These are phyloP conservation scores for Styphnolobium japonicum DNA, from an alignment of 306 rosid species.

Conservation along the genomic window DNA sequence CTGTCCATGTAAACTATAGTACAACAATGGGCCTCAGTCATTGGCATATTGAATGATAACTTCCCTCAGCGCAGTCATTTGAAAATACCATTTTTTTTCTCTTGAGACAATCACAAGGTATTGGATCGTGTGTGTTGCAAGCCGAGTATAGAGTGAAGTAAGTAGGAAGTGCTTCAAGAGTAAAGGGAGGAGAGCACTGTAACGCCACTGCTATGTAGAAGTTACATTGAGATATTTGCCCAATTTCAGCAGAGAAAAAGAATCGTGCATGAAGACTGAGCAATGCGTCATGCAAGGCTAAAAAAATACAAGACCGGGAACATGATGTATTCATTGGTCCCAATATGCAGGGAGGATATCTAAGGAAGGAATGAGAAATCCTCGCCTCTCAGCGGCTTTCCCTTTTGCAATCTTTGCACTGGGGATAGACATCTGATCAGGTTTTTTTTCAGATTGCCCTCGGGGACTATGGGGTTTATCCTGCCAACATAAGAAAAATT, in stretches of 20 bases:
- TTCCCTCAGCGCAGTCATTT: constrained; percentile 18
- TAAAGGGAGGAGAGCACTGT: constrained; percentile 36
- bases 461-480: constrained; percentile 53
- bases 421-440: constrained; percentile 36
- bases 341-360: constrained; percentile 20
- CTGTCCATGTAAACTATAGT: neutral
- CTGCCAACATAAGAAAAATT: constrained; percentile 39
- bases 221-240: constrained; percentile 36
- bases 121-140: neutral
- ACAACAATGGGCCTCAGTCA: neutral
- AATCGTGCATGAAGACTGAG: constrained; percentile 36
- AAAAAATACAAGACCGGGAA: neutral
- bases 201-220: constrained; percentile 36
- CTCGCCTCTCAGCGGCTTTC: constrained; percentile 49
- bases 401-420: constrained; percentile 28
- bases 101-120: constrained; percentile 23
- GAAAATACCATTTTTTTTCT: constrained; percentile 18
- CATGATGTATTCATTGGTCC: constrained; percentile 13
- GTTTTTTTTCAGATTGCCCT: constrained; percentile 42
- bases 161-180: constrained; percentile 39
- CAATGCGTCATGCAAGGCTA: constrained; percentile 21
- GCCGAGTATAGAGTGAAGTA: constrained; percentile 18
- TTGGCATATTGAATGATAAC: constrained; percentile 12
- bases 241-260: constrained; percentile 40
- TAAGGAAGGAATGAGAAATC: constrained; percentile 17